phyloP scores from a whole-genome alignment of 257 asterid species.

The Coffea eugenioides region DNA sequence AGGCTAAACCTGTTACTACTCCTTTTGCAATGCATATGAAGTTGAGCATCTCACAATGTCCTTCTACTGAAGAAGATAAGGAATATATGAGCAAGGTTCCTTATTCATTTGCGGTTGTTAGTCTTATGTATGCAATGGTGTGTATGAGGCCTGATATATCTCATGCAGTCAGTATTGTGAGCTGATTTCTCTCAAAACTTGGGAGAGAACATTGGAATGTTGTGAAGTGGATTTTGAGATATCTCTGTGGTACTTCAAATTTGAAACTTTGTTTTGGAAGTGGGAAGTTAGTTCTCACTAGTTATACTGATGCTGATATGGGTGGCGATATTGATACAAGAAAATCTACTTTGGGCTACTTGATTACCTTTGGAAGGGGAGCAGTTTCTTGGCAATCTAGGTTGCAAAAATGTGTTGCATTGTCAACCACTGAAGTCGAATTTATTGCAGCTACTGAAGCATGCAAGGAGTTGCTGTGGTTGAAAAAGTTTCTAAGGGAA shows the following conservation, averaged over 20 bases:
- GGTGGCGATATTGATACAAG: too few relatives aligned
- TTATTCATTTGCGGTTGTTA: not conserved
- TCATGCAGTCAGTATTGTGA: not conserved
- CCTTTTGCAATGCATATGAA: not conserved
- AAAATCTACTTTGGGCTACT: not conserved
- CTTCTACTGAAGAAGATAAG: too few relatives aligned
- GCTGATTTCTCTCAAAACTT: not conserved
- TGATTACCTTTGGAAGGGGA: conserved; percentile 4
- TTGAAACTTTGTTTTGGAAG: not conserved
- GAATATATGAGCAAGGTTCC: too few relatives aligned
- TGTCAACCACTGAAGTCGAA: not conserved
- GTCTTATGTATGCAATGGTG: not conserved
- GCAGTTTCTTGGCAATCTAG: not conserved
- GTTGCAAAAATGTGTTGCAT: not conserved
- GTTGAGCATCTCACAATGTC: too few relatives aligned
- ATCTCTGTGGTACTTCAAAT: not conserved
- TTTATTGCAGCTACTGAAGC: not conserved
- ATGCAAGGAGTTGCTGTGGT: not conserved
- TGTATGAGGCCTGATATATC: not conserved
- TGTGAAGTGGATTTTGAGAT: not conserved
- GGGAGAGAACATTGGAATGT: not conserved
- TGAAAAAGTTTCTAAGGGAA: not conserved
- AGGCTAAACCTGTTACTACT: not conserved
- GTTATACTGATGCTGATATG: too few relatives aligned
- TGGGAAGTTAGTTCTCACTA: not conserved